Base-by-base conservation (phyloP, 352 stramenopile genomes). In the Globisporangium orthogonon region DNA sequence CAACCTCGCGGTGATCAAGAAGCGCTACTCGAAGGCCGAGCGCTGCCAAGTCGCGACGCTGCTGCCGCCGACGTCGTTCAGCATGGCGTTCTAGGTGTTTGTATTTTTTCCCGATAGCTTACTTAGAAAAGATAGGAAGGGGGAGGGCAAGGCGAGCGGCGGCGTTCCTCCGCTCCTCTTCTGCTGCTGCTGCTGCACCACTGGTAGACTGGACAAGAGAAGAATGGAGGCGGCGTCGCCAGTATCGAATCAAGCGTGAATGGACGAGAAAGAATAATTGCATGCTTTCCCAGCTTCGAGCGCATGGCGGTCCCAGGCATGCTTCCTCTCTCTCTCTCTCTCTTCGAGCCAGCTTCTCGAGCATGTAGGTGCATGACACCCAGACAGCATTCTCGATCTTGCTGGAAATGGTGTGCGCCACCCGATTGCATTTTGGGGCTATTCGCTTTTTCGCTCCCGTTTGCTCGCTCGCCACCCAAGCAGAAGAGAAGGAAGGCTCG, bases 1-100 rank as follows among this genome's bases (percentile, higher is more conserved):
- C 70, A 89, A 87, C 50, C 56, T 94, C 52, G 81, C 82, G 31
- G 84, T 94, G 57, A 91, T 94, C 64, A 92, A 92, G 69, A 94
- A 94, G 65, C 82, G 84, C 52, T 94, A 94, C 75, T 92, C 84
- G 37, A 91, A 92, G 58, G 74, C 83, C 31, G 84, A 94, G 54
- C 64, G 84, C 35, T 88, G 76, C 65, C 78, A 94, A 64, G 84
- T 94, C 49, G 83, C 83, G 30, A 71, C 70, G 47, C 73, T 92
- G 40, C 61, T 89, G 29, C 84, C 84, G 15, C 84, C 84, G 14
- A 73, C 77, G 17, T 78, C 68, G 49, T 94, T 89, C 66, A 91
- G 73, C 65, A 91, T 94, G 82, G 74, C 80, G 58, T 94, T 90
- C 62, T 94, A 79, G 74, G 37, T 56, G 58, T 43, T 7, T 43